phyloP scores from a whole-genome alignment of 768 basidiomycete species.

The Rhizopogon vesiculosus region DNA sequence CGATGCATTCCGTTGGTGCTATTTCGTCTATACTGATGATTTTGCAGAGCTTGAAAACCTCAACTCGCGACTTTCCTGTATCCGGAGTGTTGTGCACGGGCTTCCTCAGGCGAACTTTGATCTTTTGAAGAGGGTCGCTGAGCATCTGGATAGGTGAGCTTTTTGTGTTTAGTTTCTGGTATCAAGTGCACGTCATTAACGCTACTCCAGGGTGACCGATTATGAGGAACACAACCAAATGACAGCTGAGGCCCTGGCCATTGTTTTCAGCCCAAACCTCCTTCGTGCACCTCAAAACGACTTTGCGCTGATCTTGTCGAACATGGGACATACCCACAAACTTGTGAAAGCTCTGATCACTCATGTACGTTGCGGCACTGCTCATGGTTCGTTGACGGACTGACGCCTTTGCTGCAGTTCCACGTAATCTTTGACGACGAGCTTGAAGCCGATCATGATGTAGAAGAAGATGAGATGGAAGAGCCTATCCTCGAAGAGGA shows the following conservation, averaged over 20 bases:
- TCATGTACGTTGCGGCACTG: conserved; percentile 52
- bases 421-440: conserved; percentile 77
- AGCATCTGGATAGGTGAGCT: conserved; percentile 74
- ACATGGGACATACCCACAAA: conserved; percentile 75
- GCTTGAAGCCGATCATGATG: conserved; percentile 43
- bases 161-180: not conserved
- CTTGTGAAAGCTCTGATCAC: conserved; percentile 74
- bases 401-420: conserved; percentile 31
- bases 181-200: not conserved
- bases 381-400: not conserved
- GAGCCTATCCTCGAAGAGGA: conserved; percentile 66
- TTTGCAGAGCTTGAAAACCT: conserved; percentile 65
- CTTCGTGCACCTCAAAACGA: conserved; percentile 75
- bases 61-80: conserved; percentile 56
- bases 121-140: conserved; percentile 70
- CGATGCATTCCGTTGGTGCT: conserved; percentile 18
- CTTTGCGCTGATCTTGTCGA: conserved; percentile 70
- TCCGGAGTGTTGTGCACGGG: conserved; percentile 63
- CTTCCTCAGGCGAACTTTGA: conserved; percentile 75
- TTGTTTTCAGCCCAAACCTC: conserved; percentile 82
- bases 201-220: conserved; percentile 64
- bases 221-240: conserved; percentile 88
- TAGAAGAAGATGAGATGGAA: conserved; percentile 64
- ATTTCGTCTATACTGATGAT: conserved; percentile 4
- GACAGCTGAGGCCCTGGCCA: conserved; percentile 80